phyloP scores from a whole-genome alignment of 192 early-diverging fungal species.

The Coemansia furcata region DNA sequence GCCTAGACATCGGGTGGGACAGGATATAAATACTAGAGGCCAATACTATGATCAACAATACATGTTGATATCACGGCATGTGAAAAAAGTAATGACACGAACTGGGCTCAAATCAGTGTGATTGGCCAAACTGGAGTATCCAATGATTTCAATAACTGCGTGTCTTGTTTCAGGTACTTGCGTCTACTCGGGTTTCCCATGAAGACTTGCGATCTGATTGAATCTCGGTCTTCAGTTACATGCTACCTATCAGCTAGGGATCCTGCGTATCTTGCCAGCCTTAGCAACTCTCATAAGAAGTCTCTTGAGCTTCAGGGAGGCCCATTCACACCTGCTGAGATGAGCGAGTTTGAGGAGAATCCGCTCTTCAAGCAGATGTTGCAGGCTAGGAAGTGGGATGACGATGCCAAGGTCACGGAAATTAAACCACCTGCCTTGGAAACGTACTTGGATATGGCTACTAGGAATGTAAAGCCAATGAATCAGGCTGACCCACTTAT shows the following conservation, averaged over 20 bases:
- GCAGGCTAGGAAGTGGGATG: conserved; percentile 57
- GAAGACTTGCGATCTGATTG: conserved; percentile 54
- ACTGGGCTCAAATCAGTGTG: no score
- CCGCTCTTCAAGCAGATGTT: conserved; percentile 55
- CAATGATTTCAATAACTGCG: no score
- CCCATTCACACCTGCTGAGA: conserved; percentile 49
- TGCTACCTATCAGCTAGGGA: conserved; percentile 54
- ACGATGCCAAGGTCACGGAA: conserved; percentile 39
- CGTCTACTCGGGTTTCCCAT: conserved; percentile 56
- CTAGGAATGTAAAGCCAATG: no score
- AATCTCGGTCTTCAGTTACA: conserved; percentile 57
- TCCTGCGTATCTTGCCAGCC: conserved; percentile 33
- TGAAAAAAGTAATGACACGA: no score
- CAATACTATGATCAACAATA: no score
- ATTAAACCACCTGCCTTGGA: conserved; percentile 33
- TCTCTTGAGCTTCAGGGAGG: conserved; percentile 60
- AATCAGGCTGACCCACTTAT: no score
- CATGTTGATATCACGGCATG: no score
- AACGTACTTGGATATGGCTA: conserved; percentile 43
- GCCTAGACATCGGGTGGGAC: no score
- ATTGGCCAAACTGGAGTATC: no score
- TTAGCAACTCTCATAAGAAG: conserved; percentile 54
- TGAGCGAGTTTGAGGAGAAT: conserved; percentile 49
- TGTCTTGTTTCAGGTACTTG: conserved; percentile 24
- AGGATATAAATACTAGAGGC: no score